These are phyloP conservation scores for Candida vaughaniae DNA, from an alignment of 805 yeast genomes.

Conservation along the genomic window DNA sequence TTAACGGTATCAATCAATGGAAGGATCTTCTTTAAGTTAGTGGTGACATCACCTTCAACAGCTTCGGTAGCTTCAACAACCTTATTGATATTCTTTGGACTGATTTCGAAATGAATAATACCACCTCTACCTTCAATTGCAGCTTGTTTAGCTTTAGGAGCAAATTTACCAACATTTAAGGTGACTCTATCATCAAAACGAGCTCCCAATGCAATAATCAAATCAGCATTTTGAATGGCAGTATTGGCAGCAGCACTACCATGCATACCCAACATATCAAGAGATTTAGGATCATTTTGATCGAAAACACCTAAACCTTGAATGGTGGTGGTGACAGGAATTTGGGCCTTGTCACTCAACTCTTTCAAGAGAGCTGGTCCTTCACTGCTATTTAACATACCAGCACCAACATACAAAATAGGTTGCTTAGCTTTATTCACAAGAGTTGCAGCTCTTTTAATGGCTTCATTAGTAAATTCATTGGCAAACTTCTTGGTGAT, in stretches of 20 bases:
- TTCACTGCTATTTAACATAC: conserved; percentile 74
- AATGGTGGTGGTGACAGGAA: conserved; percentile 94
- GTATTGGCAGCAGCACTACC: conserved; percentile 93
- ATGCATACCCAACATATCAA: conserved; percentile 99
- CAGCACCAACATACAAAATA: conserved; percentile 87
- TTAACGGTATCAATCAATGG: conserved; percentile 66
- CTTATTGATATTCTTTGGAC: conserved; percentile 96
- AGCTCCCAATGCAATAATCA: conserved; percentile 93
- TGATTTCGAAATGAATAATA: conserved; percentile 92
- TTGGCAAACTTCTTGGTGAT: conserved; percentile 69
- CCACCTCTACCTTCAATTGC: conserved; percentile 91
- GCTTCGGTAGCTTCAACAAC: conserved; percentile 96
- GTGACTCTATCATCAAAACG: conserved; percentile 99
- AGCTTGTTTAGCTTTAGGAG: conserved; percentile 90
- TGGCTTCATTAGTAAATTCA: conserved; percentile 71
- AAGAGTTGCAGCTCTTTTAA: conserved; percentile 73
- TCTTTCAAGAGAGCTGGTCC: conserved; percentile 80
- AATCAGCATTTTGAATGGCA: conserved; percentile 91
- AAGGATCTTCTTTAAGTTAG: conserved; percentile 68
- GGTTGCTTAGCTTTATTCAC: conserved; percentile 85
- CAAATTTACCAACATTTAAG: conserved; percentile 78
- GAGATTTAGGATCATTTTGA: conserved; percentile 83
- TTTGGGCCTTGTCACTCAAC: conserved; percentile 84
- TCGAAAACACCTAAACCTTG: conserved; percentile 95
- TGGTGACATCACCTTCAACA: conserved; percentile 91